Conservation (phyloP, 306 rosid species). For the Pyrus bretschneideri region DNA sequence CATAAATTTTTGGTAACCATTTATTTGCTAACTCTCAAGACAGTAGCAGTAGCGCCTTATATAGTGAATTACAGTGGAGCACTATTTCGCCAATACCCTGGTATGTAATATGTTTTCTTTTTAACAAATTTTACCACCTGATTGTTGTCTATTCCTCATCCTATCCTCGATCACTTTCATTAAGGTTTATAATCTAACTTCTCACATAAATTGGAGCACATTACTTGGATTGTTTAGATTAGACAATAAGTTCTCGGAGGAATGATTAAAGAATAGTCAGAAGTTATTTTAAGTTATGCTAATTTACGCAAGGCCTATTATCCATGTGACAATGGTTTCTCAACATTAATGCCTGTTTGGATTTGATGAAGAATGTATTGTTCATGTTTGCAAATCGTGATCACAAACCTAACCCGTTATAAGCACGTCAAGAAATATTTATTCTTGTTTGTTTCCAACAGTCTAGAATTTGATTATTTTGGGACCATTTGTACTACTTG, state of each 20-base stretch:
- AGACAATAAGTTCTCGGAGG: neutral
- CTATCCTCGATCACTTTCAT: neutral
- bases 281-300: neutral
- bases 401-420: neutral
- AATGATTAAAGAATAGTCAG: neutral
- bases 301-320: neutral
- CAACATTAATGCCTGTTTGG: neutral
- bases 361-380: neutral
- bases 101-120: conserved; percentile 31
- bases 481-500: neutral
- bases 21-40: conserved; percentile 40
- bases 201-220: neutral
- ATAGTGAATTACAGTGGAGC: conserved; percentile 92
- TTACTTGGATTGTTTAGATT: neutral
- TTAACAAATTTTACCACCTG: neutral
- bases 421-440: neutral
- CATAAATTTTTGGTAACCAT: conserved; percentile 13
- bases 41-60: conserved; percentile 86
- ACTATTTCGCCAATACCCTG: conserved; percentile 89
- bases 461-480: neutral
- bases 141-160: neutral
- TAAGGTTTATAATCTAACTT: neutral
- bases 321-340: neutral
- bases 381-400: neutral
- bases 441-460: neutral